phyloP scores from a whole-genome alignment of 208 protist genomes.

The Leishmania turanica region DNA sequence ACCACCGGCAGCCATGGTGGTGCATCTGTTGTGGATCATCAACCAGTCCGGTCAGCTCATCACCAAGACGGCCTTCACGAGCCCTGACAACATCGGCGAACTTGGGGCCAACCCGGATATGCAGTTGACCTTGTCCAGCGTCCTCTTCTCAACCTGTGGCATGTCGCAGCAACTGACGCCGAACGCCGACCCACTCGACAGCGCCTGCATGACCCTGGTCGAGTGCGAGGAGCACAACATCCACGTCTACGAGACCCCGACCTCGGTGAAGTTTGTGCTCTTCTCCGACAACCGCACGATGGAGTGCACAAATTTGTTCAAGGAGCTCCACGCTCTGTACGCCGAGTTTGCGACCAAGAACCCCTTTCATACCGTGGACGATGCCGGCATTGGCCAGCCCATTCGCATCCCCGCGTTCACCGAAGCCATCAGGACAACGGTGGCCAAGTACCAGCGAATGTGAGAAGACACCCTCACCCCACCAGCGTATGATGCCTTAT shows the following conservation, averaged over 20 bases:
- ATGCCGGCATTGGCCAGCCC: constrained; percentile 82
- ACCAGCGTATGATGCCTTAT: neutral
- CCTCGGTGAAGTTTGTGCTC: constrained; percentile 77
- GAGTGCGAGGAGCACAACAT: constrained; percentile 88
- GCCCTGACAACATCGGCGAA: constrained; percentile 71
- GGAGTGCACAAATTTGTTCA: constrained; percentile 58
- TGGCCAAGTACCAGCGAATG: constrained; percentile 46
- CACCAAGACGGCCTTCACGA: constrained; percentile 72
- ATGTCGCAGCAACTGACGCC: constrained; percentile 89
- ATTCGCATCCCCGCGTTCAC: constrained; percentile 85
- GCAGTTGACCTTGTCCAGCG: constrained; percentile 81
- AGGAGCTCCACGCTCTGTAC: constrained; percentile 72
- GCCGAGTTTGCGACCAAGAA: constrained; percentile 85
- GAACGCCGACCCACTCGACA: constrained; percentile 79
- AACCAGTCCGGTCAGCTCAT: constrained; percentile 89
- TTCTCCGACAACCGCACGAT: constrained; percentile 71
- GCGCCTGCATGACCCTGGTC: constrained; percentile 79
- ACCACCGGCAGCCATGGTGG: constrained; percentile 42
- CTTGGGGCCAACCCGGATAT: constrained; percentile 81
- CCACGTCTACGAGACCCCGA: constrained; percentile 86
- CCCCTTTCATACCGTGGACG: constrained; percentile 86
- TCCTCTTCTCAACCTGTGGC: constrained; percentile 84
- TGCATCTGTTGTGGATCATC: constrained; percentile 89
- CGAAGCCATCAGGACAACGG: constrained; percentile 51
- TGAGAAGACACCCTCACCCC: neutral